These are phyloP conservation scores for Neurospora crassa DNA, from an alignment of 2,329 filamentous ascomycete species.

Conservation along the genomic window DNA sequence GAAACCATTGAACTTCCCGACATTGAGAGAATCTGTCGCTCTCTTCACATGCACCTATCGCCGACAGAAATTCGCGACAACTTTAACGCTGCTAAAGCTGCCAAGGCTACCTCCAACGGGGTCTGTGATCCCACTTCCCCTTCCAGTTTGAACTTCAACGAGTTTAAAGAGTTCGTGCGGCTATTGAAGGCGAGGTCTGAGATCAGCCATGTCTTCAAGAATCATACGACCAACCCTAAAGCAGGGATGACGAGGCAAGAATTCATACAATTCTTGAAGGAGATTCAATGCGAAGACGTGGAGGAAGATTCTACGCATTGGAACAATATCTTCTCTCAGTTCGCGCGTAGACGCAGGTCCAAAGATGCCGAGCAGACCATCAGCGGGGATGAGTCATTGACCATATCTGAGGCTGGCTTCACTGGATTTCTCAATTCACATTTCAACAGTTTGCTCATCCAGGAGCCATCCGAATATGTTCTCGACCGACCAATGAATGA, in stretches of 20 bases:
- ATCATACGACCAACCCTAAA: slow-evolving; percentile 47
- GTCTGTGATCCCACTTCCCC: slow-evolving; percentile 33
- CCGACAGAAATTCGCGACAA: slow-evolving; percentile 61
- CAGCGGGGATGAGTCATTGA: slow-evolving; percentile 31
- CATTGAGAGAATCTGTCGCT: slow-evolving; percentile 76
- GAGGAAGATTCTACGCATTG: slow-evolving; percentile 55
- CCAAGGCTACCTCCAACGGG: slow-evolving; percentile 2
- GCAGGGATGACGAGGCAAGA: slow-evolving; percentile 59
- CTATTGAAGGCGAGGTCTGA: slow-evolving; percentile 79
- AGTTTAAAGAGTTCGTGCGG: slow-evolving; percentile 77
- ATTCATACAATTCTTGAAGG: slow-evolving; percentile 66
- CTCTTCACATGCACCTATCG: slow-evolving; percentile 84
- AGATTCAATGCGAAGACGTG: slow-evolving; percentile 68
- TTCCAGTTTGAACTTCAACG: slow-evolving; percentile 62
- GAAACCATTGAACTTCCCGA: slow-evolving; percentile 69
- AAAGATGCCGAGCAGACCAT: slow-evolving; percentile 30
- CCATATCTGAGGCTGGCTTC: slow-evolving; percentile 72
- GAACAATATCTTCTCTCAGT: slow-evolving; percentile 63
- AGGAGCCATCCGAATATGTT: slow-evolving; percentile 48
- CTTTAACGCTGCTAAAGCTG: slow-evolving; percentile 41
- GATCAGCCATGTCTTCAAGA: slow-evolving; percentile 62
- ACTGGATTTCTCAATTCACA: slow-evolving; percentile 67
- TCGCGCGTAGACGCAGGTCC: slow-evolving; percentile 48
- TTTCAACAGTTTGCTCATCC: slow-evolving; percentile 58
- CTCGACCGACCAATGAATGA: slow-evolving; percentile 86